Conservation (phyloP, 2,329 filamentous ascomycete species). For the Pestalotiopsis sp. region DNA sequence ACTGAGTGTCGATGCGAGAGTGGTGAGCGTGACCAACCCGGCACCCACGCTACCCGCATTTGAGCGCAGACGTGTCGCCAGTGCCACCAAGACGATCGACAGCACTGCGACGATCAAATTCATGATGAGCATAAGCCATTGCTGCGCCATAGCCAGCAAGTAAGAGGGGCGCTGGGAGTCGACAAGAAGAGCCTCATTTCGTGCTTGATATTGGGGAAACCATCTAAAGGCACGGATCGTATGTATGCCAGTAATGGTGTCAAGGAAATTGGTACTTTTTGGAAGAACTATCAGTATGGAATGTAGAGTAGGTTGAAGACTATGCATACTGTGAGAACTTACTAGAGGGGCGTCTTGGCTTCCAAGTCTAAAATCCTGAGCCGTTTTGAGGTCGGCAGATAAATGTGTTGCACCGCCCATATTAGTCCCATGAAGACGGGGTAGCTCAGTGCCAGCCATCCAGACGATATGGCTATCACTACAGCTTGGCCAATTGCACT, state of each 20-base stretch:
- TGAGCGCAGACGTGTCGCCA: conserved; percentile 30
- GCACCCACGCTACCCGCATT: conserved; percentile 25
- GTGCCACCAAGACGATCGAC: conserved; percentile 28
- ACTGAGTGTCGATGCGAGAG: conserved; percentile 19
- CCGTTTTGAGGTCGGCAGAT: conserved; percentile 62
- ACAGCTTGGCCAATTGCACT: conserved; percentile 43
- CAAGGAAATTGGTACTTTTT: conserved; percentile 50
- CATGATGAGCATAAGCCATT: conserved; percentile 34
- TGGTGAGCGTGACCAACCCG: conserved; percentile 22
- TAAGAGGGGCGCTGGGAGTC: conserved; percentile 42
- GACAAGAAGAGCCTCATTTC: conserved; percentile 51
- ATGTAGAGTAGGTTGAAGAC: not conserved
- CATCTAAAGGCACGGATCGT: conserved; percentile 62
- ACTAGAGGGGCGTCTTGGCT: conserved; percentile 60
- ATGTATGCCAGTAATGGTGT: conserved; percentile 55
- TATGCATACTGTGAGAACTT: conserved; percentile 19
- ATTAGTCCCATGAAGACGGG: conserved; percentile 48
- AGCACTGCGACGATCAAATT: conserved; percentile 31
- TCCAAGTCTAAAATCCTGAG: conserved; percentile 63
- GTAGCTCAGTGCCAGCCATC: conserved; percentile 50
- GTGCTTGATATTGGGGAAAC: conserved; percentile 42
- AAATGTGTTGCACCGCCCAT: conserved; percentile 56
- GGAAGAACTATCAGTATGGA: not conserved
- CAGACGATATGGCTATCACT: conserved; percentile 45
- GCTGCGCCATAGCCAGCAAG: conserved; percentile 32